A percentile compares a stretch with the other conserved stretches of the same genome.
Evolutionary conservation across 306 rosid genomes (phyloP).

Genomic region (Carpinus viminea): DNA sequence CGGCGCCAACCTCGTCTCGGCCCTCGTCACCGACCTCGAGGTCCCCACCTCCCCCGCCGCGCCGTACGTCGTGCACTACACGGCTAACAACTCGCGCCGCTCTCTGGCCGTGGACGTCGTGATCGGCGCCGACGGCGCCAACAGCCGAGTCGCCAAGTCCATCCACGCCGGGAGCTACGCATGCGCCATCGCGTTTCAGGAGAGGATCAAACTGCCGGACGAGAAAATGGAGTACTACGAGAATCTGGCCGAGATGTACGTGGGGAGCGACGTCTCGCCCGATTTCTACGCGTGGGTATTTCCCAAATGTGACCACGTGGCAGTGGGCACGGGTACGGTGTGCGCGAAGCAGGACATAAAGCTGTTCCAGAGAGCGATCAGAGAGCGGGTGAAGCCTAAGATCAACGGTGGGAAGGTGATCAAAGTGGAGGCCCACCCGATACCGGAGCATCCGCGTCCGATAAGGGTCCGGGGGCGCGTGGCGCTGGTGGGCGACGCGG

Average conservation of each 20-base stretch:
- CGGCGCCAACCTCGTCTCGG: conserved; percentile 63
- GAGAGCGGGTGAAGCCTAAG: conserved; percentile 56
- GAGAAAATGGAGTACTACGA: conserved; percentile 76
- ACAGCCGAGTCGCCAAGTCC: conserved; percentile 76
- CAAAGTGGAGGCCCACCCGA: conserved; percentile 88
- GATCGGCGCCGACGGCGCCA: conserved; percentile 86
- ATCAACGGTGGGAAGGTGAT: conserved; percentile 74
- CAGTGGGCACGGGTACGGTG: conserved; percentile 91
- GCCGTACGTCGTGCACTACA: conserved; percentile 69
- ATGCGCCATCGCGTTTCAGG: conserved; percentile 88
- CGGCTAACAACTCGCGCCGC: conserved; percentile 25
- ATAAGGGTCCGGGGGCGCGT: conserved; percentile 66
- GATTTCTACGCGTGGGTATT: conserved; percentile 96
- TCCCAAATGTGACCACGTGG: conserved; percentile 95
- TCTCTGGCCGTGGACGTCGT: conserved; percentile 76
- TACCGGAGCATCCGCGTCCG: conserved; percentile 87
- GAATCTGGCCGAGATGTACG: conserved; percentile 83
- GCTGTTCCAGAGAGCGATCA: conserved; percentile 59
- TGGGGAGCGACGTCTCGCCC: conserved; percentile 86
- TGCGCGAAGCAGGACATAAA: conserved; percentile 62
- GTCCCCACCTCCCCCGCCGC: conserved; percentile 42
- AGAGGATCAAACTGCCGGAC: conserved; percentile 68
- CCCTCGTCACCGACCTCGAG: conserved; percentile 61
- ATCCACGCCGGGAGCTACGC: conserved; percentile 74
- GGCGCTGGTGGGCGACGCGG: conserved; percentile 89